Evolutionary conservation across 1,284 basidiomycete species (phyloP).

Genomic region (Tilletiaria anomala): DNA sequence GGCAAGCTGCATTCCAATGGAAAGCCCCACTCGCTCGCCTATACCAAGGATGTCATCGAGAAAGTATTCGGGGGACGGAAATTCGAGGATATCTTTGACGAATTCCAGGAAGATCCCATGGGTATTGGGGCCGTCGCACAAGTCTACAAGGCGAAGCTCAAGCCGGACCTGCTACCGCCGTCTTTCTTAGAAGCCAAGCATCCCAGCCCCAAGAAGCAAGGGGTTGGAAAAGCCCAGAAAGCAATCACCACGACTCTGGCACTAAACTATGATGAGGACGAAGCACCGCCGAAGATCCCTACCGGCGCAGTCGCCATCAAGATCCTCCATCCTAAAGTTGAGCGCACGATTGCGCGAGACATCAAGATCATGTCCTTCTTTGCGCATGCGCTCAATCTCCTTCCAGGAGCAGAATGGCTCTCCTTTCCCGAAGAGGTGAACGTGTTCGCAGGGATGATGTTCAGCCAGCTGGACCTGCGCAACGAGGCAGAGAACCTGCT

Average conservation of each 20-base stretch:
- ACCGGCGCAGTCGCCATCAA: constrained; percentile 71
- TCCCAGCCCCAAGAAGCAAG: no score
- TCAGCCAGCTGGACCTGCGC: constrained; percentile 77
- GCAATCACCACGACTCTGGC: no score
- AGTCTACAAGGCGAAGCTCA: constrained; percentile 73
- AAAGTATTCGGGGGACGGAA: constrained; percentile 53
- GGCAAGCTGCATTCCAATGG: constrained; percentile 79
- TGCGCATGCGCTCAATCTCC: constrained; percentile 58
- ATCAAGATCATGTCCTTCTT: constrained; percentile 90
- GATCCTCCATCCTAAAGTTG: constrained; percentile 65
- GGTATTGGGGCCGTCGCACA: constrained; percentile 98
- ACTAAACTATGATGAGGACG: constrained; percentile 24
- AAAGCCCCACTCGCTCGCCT: constrained; percentile 62
- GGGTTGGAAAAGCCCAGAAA: constrained; percentile 9
- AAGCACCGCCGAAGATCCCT: constrained; percentile 18
- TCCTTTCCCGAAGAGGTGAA: constrained; percentile 88
- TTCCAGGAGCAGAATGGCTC: constrained; percentile 93
- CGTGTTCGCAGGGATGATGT: constrained; percentile 96
- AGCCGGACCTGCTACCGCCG: constrained; percentile 61
- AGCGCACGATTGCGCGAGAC: constrained; percentile 69
- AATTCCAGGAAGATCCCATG: constrained; percentile 73
- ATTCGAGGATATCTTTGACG: constrained; percentile 80
- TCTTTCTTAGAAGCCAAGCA: constrained; percentile 37
- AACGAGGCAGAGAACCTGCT: constrained; percentile 78
- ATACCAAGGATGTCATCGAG: constrained; percentile 74